Conservation (phyloP, 2,329 filamentous ascomycete genomes). For the Corynespora cassiicola region DNA sequence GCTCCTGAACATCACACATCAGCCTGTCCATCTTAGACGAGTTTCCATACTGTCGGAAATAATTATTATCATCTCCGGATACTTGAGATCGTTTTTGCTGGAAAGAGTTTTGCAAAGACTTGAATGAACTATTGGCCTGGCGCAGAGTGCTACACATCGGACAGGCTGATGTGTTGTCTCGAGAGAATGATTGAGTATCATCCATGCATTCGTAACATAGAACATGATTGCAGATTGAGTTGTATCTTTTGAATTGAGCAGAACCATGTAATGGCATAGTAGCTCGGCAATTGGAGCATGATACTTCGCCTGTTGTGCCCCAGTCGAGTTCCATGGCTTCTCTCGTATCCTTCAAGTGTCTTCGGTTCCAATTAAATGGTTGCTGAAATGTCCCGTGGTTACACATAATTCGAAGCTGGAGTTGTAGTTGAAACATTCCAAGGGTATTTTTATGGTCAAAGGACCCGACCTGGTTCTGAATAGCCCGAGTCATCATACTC, state of each 20-base stretch:
- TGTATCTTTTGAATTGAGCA: constrained; percentile 18
- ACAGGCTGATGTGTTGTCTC: too few relatives aligned
- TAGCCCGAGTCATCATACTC: constrained; percentile 45
- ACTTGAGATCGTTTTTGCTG: too few relatives aligned
- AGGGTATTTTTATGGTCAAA: constrained; percentile 47
- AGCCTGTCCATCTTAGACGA: constrained; percentile 45
- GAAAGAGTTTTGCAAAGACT: too few relatives aligned
- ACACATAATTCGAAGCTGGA: constrained; percentile 57
- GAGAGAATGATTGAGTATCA: too few relatives aligned
- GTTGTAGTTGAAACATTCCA: constrained; percentile 54
- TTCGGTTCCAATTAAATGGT: constrained; percentile 51
- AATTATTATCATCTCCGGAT: constrained; percentile 28
- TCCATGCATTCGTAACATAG: constrained; percentile 44
- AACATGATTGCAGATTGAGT: constrained; percentile 36
- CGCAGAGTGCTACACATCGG: too few relatives aligned
- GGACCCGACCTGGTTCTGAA: constrained; percentile 47
- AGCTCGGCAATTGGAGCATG: constrained; percentile 38
- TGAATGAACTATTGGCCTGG: too few relatives aligned
- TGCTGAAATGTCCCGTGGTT: constrained; percentile 60
- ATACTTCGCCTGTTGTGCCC: constrained; percentile 31
- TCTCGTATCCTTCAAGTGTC: constrained; percentile 42
- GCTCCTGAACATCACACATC: constrained; percentile 37
- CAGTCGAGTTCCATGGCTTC: constrained; percentile 38
- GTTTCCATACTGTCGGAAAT: constrained; percentile 34
- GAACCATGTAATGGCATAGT: constrained; percentile 25